These are phyloP conservation scores for Fusarium longipes DNA, from an alignment of 2,329 filamentous ascomycete genomes.

Conservation along the genomic window DNA sequence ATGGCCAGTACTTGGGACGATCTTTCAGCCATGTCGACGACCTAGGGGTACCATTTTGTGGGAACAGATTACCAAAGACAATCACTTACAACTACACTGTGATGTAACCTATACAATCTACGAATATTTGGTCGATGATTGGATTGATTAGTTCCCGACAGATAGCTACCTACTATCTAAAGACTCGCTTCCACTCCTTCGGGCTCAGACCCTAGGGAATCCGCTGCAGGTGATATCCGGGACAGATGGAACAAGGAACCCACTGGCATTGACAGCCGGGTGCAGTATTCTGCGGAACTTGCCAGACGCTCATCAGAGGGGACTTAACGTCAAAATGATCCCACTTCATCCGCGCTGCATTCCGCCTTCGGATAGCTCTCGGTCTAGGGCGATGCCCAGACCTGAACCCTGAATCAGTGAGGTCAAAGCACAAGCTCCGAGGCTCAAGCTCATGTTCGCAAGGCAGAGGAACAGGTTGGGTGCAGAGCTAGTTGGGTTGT, in stretches of 20 bases:
- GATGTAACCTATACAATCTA: too few species aligned
- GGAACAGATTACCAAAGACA: too few species aligned
- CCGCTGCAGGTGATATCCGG: background rate
- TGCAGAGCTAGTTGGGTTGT: background rate
- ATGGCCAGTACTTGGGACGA: background rate
- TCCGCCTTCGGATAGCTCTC: background rate
- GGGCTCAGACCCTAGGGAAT: slow-evolving; percentile 8
- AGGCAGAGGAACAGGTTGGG: background rate
- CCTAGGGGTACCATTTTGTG: too few species aligned
- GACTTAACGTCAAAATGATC: background rate
- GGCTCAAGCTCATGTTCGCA: too few species aligned
- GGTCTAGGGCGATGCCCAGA: background rate
- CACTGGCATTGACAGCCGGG: background rate
- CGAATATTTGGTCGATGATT: background rate
- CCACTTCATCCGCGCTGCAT: background rate
- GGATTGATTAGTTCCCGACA: background rate
- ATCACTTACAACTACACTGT: background rate
- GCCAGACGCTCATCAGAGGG: background rate
- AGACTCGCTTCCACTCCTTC: slow-evolving; percentile 20
- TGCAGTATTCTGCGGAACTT: background rate
- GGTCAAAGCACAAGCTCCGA: background rate
- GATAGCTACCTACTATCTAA: too few species aligned
- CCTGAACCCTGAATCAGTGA: background rate
- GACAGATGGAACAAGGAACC: background rate
- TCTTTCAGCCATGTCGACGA: background rate